Base-by-base conservation (phyloP, 495 filamentous ascomycete species). In the Chaetomium fimeti region DNA sequence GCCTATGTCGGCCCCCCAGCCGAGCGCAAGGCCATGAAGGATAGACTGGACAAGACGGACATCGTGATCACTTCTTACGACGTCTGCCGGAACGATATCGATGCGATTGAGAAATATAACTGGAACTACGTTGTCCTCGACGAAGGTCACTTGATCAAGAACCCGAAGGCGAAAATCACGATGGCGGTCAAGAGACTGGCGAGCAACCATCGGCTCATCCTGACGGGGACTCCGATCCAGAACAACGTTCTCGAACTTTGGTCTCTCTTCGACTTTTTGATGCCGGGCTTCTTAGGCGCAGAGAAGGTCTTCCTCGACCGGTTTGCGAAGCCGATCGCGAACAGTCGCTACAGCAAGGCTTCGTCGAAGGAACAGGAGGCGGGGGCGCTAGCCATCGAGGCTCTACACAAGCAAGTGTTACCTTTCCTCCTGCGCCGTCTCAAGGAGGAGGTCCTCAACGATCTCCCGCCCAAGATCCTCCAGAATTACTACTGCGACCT, bases 401-500 rank as follows among this genome's bases (percentile, higher is more conserved):
- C 95, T 27, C 74, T 98, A 52, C 94, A 98, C 77, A 98, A 98
- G 73, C 94, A 98, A 75, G 94, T 98, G 22, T 81, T 98, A 36
- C 94, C 94, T 12, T 98, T 98, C 87, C 81, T 98, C 55, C 88
- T 98, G 24, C 92, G 94, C 56, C 92, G 94, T 70, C 83, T 98
- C 70, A 98, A 98, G 79, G 94, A 98, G 77, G 94, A 98, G 74
- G 94, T 98, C 9, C 82, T 98, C 51, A 90, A 98, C 67, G 94
- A 98, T 68, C 83, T 98, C 49, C 94, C 94, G 6, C 94, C 94
- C 15, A 98, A 98, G 85, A 98, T 98, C 70, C 84, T 98, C 22
- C 94, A 98, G 71, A 98, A 98, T 75, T 98, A 98, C 80, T 98
- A 98, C 80, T 98, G 94, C 75, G 94, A 98, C 74, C 92, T 97